Percentiles rank a stretch among this genome's conserved stretches.
These are phyloP conservation scores for Dryas integrifolia DNA, from an alignment of 331 rosid genomes.

Conservation along the genomic window DNA sequence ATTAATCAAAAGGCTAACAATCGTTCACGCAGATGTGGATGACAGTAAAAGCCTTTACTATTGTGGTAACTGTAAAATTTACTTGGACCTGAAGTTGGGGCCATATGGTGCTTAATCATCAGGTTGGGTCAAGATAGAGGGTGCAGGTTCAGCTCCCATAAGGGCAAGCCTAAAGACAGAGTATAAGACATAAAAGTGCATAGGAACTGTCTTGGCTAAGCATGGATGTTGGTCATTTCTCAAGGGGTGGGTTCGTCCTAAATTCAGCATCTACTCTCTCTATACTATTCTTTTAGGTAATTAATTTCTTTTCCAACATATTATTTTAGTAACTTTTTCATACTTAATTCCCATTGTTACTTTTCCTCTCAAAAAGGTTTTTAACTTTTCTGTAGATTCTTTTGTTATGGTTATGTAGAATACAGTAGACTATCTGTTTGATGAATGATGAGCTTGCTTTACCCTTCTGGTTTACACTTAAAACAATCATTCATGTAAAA, in stretches of 20 bases:
- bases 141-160: conserved; percentile 48
- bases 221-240: conserved; percentile 89
- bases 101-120: neutral
- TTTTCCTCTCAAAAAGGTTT: neutral
- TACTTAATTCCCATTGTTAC: neutral
- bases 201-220: conserved; percentile 72
- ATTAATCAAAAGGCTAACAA: neutral
- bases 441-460: neutral
- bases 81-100: neutral
- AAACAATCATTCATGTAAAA: neutral
- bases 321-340: too few species aligned
- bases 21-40: neutral
- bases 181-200: conserved; percentile 37
- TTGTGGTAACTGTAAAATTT: neutral
- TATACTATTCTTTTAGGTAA: conserved; percentile 53
- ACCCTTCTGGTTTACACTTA: neutral
- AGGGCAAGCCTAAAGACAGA: conserved; percentile 55
- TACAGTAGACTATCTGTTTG: neutral
- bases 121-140: conserved; percentile 70
- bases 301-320: neutral
- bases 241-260: conserved; percentile 82
- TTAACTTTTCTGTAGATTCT: neutral
- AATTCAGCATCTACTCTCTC: conserved; percentile 43
- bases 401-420: conserved; percentile 32
- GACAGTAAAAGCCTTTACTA: too few species aligned